These are phyloP conservation scores for Clitopilus hobsonii DNA, from an alignment of 768 basidiomycete species.

Conservation along the genomic window DNA sequence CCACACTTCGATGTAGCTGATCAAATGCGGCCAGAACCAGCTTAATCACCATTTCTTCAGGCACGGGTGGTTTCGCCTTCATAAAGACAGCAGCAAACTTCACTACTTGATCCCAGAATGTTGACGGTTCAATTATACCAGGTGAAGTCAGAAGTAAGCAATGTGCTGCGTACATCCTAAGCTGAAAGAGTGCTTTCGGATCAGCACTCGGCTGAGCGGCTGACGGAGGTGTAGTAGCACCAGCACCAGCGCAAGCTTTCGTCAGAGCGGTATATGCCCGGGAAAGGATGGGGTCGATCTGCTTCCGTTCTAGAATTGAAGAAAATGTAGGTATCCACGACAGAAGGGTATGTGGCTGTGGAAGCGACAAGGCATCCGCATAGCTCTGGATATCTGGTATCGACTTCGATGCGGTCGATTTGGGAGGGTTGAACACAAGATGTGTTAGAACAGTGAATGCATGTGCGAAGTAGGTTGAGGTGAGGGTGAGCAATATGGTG, in stretches of 20 bases:
- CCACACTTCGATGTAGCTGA: slow-evolving; percentile 36
- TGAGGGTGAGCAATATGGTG: slow-evolving; percentile 41
- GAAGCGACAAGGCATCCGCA: slow-evolving; percentile 19
- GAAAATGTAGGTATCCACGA: slow-evolving; percentile 47
- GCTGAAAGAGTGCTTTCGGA: slow-evolving; percentile 21
- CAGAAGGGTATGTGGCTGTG: slow-evolving; percentile 33
- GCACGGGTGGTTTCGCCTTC: slow-evolving; percentile 21
- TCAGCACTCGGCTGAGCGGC: slow-evolving; percentile 8
- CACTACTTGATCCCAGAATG: slow-evolving; percentile 68
- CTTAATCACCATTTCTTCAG: slow-evolving; percentile 26
- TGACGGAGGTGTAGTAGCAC: background rate
- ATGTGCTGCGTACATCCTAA: slow-evolving; percentile 42
- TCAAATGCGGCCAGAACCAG: slow-evolving; percentile 39
- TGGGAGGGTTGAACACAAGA: slow-evolving; percentile 8
- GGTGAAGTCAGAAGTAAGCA: slow-evolving; percentile 42
- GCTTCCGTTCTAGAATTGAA: slow-evolving; percentile 39
- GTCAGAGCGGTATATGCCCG: slow-evolving; percentile 55
- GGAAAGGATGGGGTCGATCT: slow-evolving; percentile 54
- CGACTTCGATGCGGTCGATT: background rate
- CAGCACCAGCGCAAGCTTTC: slow-evolving; percentile 24
- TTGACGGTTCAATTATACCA: slow-evolving; percentile 42
- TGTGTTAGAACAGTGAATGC: slow-evolving; percentile 39
- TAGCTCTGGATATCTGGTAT: background rate
- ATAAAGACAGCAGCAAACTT: slow-evolving; percentile 45
- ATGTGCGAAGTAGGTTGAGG: slow-evolving; percentile 58